Base-by-base conservation (phyloP, 2,329 filamentous ascomycete genomes). In the Colletotrichum chrysophilum region DNA sequence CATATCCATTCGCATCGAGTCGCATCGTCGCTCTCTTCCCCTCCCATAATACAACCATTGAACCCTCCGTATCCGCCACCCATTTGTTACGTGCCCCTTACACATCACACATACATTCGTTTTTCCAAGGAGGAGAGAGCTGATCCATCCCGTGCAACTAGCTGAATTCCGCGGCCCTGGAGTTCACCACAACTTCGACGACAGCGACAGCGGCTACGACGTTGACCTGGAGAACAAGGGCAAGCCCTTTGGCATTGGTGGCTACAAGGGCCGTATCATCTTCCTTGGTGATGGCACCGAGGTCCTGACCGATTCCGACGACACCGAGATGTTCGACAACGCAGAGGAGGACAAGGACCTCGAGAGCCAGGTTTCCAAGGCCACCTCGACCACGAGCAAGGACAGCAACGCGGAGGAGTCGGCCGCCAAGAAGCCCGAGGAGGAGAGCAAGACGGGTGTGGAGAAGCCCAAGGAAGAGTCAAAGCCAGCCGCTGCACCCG, bases 201-300 rank as follows among this genome's bases (percentile, higher is more conserved):
- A 96, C 82, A 95, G 92, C 85, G 93, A 93, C 81, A 92, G 91
- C 85, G 92, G 94, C 77, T 95, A 94, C 88, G 94, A 95, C 83
- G 89, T 94, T 86, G 93, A 95, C 81, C 89, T 92, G 84, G 92
- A 94, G 81, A 90, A 91, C 80, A 90, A 90, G 84, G 85, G 87
- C 81, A 91, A 89, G 84, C 87, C 88, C 80, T 94, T 94, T 82
- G 91, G 92, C 78, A 87, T 91, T 80, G 88, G 93, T 85, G 94
- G 93, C 84, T 94, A 94, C 84, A 92, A 92, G 84, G 95, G 96
- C 80, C 93, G 96, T 81, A 96, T 98, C 85, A 98, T 98, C 85
- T 93, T 98, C 83, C 91, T 99, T 80, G 96, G 96, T 79, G 96
- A 98, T 88, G 97, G 96, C 81, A 98, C 95, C 82, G 96, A 98